Percentiles rank a stretch among this genome's conserved stretches.
Evolutionary conservation across 106 monocot species (phyloP).

Genomic region (Acorus calamus): DNA sequence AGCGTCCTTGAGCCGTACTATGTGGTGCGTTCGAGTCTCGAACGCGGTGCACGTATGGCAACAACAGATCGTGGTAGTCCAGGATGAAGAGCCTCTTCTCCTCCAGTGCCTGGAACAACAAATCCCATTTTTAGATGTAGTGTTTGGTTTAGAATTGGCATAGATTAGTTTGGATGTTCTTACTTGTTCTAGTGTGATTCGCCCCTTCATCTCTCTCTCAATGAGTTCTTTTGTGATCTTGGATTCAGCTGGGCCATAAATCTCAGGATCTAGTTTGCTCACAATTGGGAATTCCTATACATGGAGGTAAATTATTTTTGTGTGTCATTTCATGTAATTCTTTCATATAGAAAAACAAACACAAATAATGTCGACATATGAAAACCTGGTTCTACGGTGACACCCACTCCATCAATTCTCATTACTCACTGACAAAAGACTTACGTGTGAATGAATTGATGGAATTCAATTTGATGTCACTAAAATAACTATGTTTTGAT

Average conservation of each 20-base stretch:
- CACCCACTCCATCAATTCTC: no score
- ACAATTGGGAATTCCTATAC: slow-evolving; percentile 57
- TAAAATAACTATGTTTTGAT: no score
- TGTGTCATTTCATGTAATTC: not conserved
- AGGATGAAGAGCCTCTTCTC: slow-evolving; percentile 55
- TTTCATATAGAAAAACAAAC: not conserved
- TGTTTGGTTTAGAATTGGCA: no score
- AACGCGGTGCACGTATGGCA: slow-evolving; percentile 60
- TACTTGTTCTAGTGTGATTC: slow-evolving; percentile 58
- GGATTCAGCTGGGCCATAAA: slow-evolving; percentile 62
- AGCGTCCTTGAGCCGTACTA: slow-evolving; percentile 58
- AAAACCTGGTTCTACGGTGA: no score
- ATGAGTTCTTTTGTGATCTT: slow-evolving; percentile 45
- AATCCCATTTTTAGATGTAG: no score
- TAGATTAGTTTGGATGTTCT: no score
- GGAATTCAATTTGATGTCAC: no score
- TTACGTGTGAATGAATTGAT: no score
- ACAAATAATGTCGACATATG: not conserved
- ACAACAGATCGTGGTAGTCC: slow-evolving; percentile 62
- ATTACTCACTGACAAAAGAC: no score
- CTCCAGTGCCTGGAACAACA: slow-evolving; percentile 62
- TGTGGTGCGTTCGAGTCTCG: slow-evolving; percentile 23
- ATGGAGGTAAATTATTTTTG: no score
- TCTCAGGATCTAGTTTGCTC: slow-evolving; percentile 64
- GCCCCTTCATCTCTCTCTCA: slow-evolving; percentile 32